Evolutionary conservation across 305 asterid genomes (phyloP), one percentile per base, ranked within the genome.

Genomic region (Solanum hybrid): DNA sequence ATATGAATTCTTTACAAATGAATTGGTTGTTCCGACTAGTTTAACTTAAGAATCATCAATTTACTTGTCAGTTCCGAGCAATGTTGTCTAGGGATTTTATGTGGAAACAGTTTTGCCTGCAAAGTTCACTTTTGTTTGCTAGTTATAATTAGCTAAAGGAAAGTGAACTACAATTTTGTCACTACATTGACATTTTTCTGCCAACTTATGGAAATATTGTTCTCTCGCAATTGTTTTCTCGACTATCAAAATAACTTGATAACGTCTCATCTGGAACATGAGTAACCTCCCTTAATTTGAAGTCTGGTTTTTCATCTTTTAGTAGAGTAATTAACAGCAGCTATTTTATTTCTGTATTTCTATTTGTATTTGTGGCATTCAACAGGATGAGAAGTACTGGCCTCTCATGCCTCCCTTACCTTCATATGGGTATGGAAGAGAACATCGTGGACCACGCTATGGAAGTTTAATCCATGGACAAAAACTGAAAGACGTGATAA

Each of bases 321-420:
- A 5, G 72, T 82, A 29, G 75, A 31, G 73, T 36, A 84, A 84
- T 1, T 84, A 31, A 84, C 42, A 2, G 31, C 4, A 31, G 40
- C 31, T 84, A 84, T 19, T 29, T 31, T 84, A 31, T 31, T 81
- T 81, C 35, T 81, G 86, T 26, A 14, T 24, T 15, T 82, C 10
- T 8, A 27, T 82, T 84, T 19, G 3, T 5, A 51, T 29, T 29
- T 51, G 6, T 51, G 75, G 45, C 89, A 76, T 82, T 86, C 29
- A 85, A 89, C 88, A 96, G 99, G 96, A 97, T 90, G 99, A 95
- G 91, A 95, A 92, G 85, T 94, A 94, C 87, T 97, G 99, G 99
- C 96, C 98, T 89, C 98, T 97, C 85, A 88, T 97, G 99, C 98
- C 99, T 93, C 99, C 99, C n/a, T 88, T 97, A 93, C 99, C 99